Evolutionary conservation across 2,329 filamentous ascomycete species (phyloP).

Genomic region (Pseudogymnoascus sp.): DNA sequence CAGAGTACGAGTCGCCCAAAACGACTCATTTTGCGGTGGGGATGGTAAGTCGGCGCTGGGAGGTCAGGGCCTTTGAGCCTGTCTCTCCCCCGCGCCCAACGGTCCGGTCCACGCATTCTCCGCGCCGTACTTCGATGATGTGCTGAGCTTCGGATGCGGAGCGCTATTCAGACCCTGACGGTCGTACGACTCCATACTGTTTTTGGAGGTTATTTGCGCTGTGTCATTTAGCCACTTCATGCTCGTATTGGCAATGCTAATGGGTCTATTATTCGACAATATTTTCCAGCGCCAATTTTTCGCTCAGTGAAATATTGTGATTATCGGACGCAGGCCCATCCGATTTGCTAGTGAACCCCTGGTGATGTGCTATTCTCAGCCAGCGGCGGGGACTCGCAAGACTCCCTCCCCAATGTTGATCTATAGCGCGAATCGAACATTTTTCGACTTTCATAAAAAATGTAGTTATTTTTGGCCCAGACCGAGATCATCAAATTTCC

Average conservation of each 20-base stretch:
- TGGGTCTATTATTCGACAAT: not conserved
- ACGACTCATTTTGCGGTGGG: not conserved
- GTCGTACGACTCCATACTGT: not conserved
- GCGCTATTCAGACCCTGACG: not conserved
- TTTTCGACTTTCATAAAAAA: slow-evolving; percentile 2
- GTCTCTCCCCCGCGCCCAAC: slow-evolving; percentile 7
- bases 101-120: not conserved
- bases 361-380: not conserved
- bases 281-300: not conserved
- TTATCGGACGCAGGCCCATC: not conserved
- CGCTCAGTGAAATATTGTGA: not conserved
- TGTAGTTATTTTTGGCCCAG: not conserved
- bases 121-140: not conserved
- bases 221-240: slow-evolving; percentile 7
- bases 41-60: not conserved
- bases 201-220: not conserved
- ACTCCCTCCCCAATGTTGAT: not conserved
- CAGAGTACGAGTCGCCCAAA: not conserved
- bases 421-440: not conserved
- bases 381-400: slow-evolving; percentile 3
- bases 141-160: not conserved
- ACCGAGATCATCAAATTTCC: slow-evolving; percentile 5
- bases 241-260: not conserved
- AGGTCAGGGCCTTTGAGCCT: not conserved
- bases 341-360: not conserved